Evolutionary conservation across 148 eudicot species (phyloP).

Genomic region (Fagopyrum esculentum): DNA sequence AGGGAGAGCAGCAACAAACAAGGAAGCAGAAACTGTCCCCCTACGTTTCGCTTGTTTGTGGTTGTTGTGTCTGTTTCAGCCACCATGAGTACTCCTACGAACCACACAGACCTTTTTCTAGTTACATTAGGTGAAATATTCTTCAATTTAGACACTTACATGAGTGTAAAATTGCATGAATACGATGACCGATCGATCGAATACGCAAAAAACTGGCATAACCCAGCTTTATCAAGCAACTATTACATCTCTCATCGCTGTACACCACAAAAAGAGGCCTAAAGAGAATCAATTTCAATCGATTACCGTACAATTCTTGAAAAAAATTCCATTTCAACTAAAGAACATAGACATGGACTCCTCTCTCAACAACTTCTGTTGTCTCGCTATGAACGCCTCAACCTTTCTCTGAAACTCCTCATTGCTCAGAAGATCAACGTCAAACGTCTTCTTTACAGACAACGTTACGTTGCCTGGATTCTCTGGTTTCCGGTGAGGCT

Average conservation of each 20-base stretch:
- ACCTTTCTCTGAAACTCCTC: constrained; percentile 57
- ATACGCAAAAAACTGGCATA: not conserved
- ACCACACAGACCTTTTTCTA: not conserved
- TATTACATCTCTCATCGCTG: not conserved
- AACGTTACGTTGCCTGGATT: not conserved
- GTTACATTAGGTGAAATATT: no score
- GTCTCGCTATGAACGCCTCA: constrained; percentile 52
- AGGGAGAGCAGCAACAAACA: not conserved
- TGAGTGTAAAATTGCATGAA: no score
- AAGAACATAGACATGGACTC: constrained; percentile 1
- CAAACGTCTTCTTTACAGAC: constrained; percentile 7
- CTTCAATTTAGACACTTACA: no score
- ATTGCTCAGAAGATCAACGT: constrained; percentile 45
- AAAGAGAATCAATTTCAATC: not conserved
- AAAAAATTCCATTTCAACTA: not conserved
- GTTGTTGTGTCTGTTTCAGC: not conserved
- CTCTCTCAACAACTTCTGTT: constrained; percentile 33
- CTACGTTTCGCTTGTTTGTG: not conserved
- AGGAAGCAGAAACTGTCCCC: not conserved
- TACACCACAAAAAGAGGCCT: not conserved
- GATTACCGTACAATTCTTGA: not conserved
- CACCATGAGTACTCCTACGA: not conserved
- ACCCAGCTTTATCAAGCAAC: not conserved
- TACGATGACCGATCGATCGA: not conserved
- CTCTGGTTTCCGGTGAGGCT: constrained; percentile 24